Percentiles rank a stretch among this genome's conserved stretches.
Evolutionary conservation across 495 filamentous ascomycete genomes (phyloP).

Genomic region (Penicillium herquei): DNA sequence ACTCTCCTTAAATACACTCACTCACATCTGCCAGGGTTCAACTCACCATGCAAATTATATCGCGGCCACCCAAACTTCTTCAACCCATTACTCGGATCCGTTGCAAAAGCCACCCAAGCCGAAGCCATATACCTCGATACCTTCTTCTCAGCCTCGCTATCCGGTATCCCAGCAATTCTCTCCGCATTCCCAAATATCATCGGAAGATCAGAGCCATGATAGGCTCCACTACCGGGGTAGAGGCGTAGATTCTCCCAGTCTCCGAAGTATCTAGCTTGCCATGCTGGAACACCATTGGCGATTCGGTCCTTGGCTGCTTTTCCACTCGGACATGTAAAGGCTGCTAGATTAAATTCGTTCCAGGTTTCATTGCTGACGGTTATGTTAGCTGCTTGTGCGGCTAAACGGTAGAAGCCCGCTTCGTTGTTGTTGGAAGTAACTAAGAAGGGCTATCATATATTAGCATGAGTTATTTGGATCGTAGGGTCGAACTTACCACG

Average conservation of each 20-base stretch:
- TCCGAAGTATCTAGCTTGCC: conserved; percentile 53
- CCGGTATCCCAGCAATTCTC: conserved; percentile 33
- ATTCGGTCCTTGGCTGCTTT: conserved; percentile 31
- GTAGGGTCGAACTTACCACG: conserved; percentile 18
- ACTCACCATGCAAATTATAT: conserved; percentile 28
- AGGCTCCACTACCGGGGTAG: conserved; percentile 44
- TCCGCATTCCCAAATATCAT: conserved; percentile 48
- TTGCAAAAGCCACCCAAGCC: conserved; percentile 52
- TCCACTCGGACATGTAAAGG: conserved; percentile 47
- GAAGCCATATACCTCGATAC: conserved; percentile 40
- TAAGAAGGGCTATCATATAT: conserved; percentile 34
- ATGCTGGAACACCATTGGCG: conserved; percentile 36
- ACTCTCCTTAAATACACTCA: not conserved
- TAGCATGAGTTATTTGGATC: too few species aligned
- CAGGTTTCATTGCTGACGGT: conserved; percentile 27
- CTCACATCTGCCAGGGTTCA: not conserved
- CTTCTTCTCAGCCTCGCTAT: conserved; percentile 24
- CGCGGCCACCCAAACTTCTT: conserved; percentile 38
- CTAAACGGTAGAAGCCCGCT: conserved; percentile 40
- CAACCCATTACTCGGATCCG: conserved; percentile 45
- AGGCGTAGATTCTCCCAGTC: conserved; percentile 47
- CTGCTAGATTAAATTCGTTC: conserved; percentile 38
- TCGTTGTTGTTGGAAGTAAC: conserved; percentile 48
- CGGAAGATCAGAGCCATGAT: conserved; percentile 47
- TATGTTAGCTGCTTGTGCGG: conserved; percentile 25